phyloP scores from a whole-genome alignment of 1,284 basidiomycete species.

The Lignosus rhinocerotis region DNA sequence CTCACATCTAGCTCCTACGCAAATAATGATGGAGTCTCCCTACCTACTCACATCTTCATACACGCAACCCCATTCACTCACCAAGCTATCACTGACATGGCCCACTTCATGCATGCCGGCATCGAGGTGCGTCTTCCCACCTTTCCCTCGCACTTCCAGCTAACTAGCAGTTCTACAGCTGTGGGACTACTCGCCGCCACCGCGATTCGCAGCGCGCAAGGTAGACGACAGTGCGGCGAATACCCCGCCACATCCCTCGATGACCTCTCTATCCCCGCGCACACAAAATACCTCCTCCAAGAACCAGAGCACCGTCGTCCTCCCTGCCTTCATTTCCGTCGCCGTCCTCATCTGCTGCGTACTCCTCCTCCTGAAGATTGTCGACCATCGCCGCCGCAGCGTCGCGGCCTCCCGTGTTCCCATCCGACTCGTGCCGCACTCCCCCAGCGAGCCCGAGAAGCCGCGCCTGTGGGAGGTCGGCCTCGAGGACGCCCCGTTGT shows the following conservation, averaged over 20 bases:
- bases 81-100: background rate
- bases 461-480: constrained; percentile 12
- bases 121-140: background rate
- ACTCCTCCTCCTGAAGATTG: background rate
- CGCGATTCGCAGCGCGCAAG: background rate
- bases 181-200: background rate
- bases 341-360: constrained; percentile 1
- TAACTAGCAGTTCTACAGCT: background rate
- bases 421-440: background rate
- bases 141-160: background rate
- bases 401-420: background rate
- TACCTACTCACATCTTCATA: background rate
- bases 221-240: background rate
- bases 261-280: background rate
- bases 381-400: background rate
- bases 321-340: constrained; percentile 4
- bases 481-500: background rate
- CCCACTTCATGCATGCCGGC: background rate
- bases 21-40: background rate
- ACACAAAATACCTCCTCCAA: background rate
- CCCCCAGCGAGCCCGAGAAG: background rate
- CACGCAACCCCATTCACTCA: background rate
- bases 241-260: background rate
- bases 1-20: background rate
- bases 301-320: background rate